Evolutionary conservation across 495 filamentous ascomycete genomes (phyloP).

Genomic region (Penicillium psychrofluorescens): DNA sequence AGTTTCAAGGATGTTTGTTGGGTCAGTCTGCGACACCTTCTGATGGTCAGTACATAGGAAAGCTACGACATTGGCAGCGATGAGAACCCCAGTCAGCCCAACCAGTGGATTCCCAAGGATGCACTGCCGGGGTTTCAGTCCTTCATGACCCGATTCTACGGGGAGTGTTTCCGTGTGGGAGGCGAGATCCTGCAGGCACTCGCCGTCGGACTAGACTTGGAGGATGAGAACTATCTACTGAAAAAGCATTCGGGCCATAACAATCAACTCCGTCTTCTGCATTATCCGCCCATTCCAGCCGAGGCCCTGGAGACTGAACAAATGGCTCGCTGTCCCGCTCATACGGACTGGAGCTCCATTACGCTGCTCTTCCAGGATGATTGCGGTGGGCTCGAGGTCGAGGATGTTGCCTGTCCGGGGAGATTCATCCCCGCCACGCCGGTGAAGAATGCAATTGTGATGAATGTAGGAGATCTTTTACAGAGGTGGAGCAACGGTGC

Average conservation of each 20-base stretch:
- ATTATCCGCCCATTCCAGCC: slow-evolving; percentile 55
- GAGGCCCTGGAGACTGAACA: slow-evolving; percentile 34
- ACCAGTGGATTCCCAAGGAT: slow-evolving; percentile 56
- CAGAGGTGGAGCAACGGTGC: slow-evolving; percentile 56
- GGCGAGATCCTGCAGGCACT: slow-evolving; percentile 45
- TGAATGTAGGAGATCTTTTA: slow-evolving; percentile 54
- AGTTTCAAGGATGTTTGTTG: too few relatives aligned
- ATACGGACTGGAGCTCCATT: slow-evolving; percentile 46
- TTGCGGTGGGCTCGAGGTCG: slow-evolving; percentile 48
- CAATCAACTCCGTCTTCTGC: slow-evolving; percentile 57
- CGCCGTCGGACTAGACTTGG: slow-evolving; percentile 41
- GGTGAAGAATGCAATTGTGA: slow-evolving; percentile 43
- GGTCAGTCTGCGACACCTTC: too few relatives aligned
- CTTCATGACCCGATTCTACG: slow-evolving; percentile 54
- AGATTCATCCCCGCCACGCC: slow-evolving; percentile 47
- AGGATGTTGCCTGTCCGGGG: slow-evolving; percentile 41
- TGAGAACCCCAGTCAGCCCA: slow-evolving; percentile 46
- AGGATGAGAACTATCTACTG: slow-evolving; percentile 44
- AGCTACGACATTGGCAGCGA: slow-evolving; percentile 62
- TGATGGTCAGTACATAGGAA: slow-evolving; percentile 34
- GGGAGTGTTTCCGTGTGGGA: slow-evolving; percentile 36
- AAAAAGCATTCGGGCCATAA: slow-evolving; percentile 49
- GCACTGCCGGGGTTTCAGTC: slow-evolving; percentile 51
- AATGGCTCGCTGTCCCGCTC: slow-evolving; percentile 46
- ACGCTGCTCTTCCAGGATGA: slow-evolving; percentile 47